These are phyloP conservation scores for Talaromyces rugulosus DNA, from an alignment of 2,329 filamentous ascomycete genomes.

Conservation along the genomic window DNA sequence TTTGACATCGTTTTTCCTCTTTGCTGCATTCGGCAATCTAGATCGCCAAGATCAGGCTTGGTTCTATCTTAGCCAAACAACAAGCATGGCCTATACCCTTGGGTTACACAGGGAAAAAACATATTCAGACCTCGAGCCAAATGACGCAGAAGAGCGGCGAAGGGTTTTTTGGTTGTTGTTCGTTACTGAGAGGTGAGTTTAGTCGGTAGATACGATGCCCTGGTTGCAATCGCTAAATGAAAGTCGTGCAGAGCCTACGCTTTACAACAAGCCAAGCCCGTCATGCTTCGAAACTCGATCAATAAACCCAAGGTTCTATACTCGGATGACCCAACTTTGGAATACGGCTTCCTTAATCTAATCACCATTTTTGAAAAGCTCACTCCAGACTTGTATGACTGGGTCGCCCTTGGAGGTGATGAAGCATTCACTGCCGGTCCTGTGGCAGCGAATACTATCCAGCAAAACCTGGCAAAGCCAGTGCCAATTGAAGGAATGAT, in stretches of 20 bases:
- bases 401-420: constrained; percentile 31
- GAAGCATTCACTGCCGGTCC: constrained; percentile 27
- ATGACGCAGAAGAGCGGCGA: constrained; percentile 61
- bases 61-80: constrained; percentile 74
- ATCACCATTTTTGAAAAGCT: constrained; percentile 38
- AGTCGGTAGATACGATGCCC: not conserved
- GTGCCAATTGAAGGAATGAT: constrained; percentile 54
- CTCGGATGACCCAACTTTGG: constrained; percentile 50
- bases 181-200: constrained; percentile 61
- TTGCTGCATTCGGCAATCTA: constrained; percentile 66
- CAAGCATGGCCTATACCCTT: constrained; percentile 55
- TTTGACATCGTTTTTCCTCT: constrained; percentile 75
- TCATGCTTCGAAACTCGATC: constrained; percentile 67
- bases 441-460: constrained; percentile 35
- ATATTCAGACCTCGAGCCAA: constrained; percentile 46
- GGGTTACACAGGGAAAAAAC: constrained; percentile 41
- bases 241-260: constrained; percentile 58
- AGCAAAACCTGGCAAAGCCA: constrained; percentile 51
- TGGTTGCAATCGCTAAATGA: not conserved
- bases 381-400: constrained; percentile 34
- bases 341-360: constrained; percentile 38
- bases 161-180: constrained; percentile 71
- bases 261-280: constrained; percentile 63
- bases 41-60: constrained; percentile 73
- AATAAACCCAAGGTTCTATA: constrained; percentile 57